phyloP scores from a whole-genome alignment of 2,329 filamentous ascomycete species.

The Aureobasidium musti region DNA sequence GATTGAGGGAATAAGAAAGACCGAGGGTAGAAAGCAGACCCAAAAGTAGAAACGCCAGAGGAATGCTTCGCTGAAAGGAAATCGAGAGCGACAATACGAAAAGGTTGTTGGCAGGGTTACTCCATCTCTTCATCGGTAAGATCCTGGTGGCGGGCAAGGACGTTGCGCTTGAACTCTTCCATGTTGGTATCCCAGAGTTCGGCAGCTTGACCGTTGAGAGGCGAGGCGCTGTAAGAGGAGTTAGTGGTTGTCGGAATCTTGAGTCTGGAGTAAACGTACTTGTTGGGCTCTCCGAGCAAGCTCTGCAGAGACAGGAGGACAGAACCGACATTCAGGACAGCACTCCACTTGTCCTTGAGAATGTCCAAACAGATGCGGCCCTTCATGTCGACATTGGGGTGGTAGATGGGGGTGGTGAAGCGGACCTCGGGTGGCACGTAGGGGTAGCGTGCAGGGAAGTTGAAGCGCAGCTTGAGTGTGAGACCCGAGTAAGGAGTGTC shows the following conservation, averaged over 20 bases:
- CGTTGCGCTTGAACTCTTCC: conserved; percentile 78
- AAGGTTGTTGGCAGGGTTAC: neutral
- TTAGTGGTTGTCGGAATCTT: conserved; percentile 19
- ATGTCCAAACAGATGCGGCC: conserved; percentile 97
- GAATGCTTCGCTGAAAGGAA: conserved; percentile 19
- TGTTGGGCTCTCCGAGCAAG: conserved; percentile 94
- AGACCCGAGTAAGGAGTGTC: conserved; percentile 89
- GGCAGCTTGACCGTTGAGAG: conserved; percentile 92
- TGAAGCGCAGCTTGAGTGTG: conserved; percentile 87
- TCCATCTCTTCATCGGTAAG: conserved; percentile 49
- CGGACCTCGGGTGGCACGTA: conserved; percentile 88
- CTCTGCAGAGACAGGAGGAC: conserved; percentile 93
- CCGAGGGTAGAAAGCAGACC: neutral
- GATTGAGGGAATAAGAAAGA: neutral
- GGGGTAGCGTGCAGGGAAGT: conserved; percentile 90
- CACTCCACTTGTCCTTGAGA: conserved; percentile 97
- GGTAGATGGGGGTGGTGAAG: conserved; percentile 99
- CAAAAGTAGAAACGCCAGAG: conserved; percentile 9
- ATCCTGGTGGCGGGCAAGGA: conserved; percentile 64
- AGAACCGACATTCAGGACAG: conserved; percentile 93
- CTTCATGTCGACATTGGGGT: conserved; percentile 97
- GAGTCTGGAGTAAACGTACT: conserved; percentile 62
- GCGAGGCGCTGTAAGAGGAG: conserved; percentile 68
- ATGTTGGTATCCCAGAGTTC: conserved; percentile 91
- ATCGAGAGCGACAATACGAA: conserved; percentile 13